Base-by-base conservation (phyloP, 2,329 filamentous ascomycete genomes). In the Trichoderma harzianum region DNA sequence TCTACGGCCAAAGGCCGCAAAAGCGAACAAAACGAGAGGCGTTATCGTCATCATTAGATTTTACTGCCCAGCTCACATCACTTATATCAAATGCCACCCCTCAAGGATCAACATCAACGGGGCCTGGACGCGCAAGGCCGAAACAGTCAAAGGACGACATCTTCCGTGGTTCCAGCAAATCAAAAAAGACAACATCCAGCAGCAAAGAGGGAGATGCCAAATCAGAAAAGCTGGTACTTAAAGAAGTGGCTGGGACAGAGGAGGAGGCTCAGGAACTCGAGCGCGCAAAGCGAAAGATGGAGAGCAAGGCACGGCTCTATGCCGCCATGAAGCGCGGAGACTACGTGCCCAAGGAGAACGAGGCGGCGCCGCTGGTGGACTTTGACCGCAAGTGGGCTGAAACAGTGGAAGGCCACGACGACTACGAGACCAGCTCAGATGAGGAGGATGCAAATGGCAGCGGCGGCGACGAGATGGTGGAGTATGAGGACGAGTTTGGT, bases 301-400 rank as follows among this genome's bases (percentile, higher is more conserved):
- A 97, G 78, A 92, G 94, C 83, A 99, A 99, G 82, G 94, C 93
- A 4, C 89, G 92, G 5, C 83, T 96, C 2, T 99, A 99, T 81
- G 91, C 92, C 7, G 92, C 93, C 47, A 91, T 99, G 89, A 97
- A 97, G 82, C 88, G 93, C 39, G 95, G 95, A n/a, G 91, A 97
- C 78, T 91, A 93, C 80, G 84, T 93, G n/a, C 85, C 88, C 18
- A 87, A 87, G 70, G 88, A 92, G 75, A 88, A 91, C 78, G 84
- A 89, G 76, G 84, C 88, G 55, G 89, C 90, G 76, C 87, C 88
- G 28, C 87, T 97, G 30, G 92, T 99, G 3, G 95, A 99, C 83
- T 99, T 99, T 81, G 96, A 98, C 82, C 87, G 92, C 73, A 99
- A 98, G 83, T 98, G 96, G 95, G 94, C 92, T 0, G 93, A 97